Conservation (phyloP, 2,329 filamentous ascomycete genomes). For the Colletotrichum sp. region DNA sequence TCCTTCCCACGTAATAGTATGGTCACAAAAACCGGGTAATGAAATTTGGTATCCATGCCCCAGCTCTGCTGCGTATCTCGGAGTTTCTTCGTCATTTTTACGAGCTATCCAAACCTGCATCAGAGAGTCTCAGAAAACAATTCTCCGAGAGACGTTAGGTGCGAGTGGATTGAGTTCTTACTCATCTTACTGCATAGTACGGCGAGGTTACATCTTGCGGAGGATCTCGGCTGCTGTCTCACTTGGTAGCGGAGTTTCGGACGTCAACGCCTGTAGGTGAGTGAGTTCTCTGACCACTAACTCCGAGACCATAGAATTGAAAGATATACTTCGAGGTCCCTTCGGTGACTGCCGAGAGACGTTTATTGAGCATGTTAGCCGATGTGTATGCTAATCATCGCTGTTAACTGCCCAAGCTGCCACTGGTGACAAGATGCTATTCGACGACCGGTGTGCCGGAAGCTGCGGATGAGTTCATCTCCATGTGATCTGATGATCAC, state of each 20-base stretch:
- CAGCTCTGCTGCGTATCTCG: neutral
- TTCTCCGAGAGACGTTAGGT: neutral
- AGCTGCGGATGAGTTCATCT: constrained; percentile 1
- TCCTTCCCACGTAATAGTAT: neutral
- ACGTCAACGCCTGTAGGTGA: neutral
- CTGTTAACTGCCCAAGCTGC: neutral
- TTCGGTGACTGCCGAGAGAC: neutral
- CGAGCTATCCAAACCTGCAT: neutral
- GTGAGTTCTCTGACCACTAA: neutral
- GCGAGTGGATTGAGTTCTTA: neutral
- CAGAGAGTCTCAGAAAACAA: neutral
- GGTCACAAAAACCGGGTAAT: neutral
- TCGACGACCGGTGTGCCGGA: neutral
- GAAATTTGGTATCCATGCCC: neutral
- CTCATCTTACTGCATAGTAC: neutral
- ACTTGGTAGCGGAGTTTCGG: neutral
- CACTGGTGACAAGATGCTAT: neutral
- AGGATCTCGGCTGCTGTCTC: neutral
- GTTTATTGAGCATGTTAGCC: neutral
- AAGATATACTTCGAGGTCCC: neutral
- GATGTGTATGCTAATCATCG: neutral
- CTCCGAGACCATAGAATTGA: neutral
- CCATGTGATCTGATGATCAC: constrained; percentile 7
- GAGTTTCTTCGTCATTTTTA: neutral
- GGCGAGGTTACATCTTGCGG: neutral